phyloP scores from a whole-genome alignment of 345 rosid species.

The Ailanthus altissimus region DNA sequence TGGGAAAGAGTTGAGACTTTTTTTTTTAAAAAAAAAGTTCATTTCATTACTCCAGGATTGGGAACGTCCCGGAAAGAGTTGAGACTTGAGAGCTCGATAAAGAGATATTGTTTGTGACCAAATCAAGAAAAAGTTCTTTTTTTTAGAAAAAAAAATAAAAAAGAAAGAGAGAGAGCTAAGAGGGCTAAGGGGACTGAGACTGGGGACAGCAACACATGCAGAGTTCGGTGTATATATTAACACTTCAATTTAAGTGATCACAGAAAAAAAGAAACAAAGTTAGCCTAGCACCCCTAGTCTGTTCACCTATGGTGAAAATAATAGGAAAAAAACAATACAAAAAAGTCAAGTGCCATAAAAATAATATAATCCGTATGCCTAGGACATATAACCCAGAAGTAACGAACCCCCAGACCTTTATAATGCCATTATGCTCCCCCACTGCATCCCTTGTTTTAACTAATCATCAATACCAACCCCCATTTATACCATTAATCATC shows the following conservation, averaged over 20 bases:
- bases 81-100: too few species aligned
- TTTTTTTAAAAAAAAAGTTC: too few species aligned
- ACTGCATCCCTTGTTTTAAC: not conserved
- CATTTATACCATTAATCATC: not conserved
- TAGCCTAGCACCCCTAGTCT: not conserved
- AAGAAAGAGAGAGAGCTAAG: not conserved
- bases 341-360: too few species aligned
- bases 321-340: not conserved
- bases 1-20: too few species aligned
- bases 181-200: not conserved
- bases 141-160: too few species aligned
- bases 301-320: not conserved
- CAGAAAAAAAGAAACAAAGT: not conserved
- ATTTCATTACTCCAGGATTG: too few species aligned
- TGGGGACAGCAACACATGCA: conserved; percentile 13
- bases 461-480: not conserved
- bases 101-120: too few species aligned
- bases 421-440: conserved; percentile 10
- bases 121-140: too few species aligned
- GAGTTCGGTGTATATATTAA: too few species aligned
- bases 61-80: too few species aligned
- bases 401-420: conserved; percentile 12
- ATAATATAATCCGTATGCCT: not conserved
- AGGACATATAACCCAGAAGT: conserved; percentile 17
- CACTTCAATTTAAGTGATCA: not conserved